These are phyloP conservation scores for Cajanus cajan DNA, from an alignment of 306 rosid species.

Conservation along the genomic window DNA sequence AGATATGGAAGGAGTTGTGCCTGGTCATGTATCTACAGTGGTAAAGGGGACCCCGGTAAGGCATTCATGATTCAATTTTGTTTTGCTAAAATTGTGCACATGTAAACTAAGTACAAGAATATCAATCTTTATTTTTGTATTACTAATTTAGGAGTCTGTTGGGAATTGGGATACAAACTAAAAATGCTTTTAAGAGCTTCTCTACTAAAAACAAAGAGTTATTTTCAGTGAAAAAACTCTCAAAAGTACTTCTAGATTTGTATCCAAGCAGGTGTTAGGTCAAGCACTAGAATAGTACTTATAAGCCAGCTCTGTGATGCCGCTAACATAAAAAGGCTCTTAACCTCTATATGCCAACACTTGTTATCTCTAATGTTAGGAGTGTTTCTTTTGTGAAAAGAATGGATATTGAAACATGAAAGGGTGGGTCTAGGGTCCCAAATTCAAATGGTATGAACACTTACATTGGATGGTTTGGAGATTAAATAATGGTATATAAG, in stretches of 20 bases:
- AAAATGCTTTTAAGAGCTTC: too few species aligned
- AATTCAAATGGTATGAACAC: background rate
- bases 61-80: background rate
- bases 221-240: too few species aligned
- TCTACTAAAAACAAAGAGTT: too few species aligned
- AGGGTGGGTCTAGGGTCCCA: background rate
- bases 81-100: background rate
- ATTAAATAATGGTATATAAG: background rate
- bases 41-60: slow-evolving; percentile 98
- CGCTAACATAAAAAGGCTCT: background rate
- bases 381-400: background rate
- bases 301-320: background rate
- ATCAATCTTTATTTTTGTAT: background rate
- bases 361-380: background rate
- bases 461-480: background rate
- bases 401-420: background rate
- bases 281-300: background rate
- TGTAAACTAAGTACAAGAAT: background rate
- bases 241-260: too few species aligned
- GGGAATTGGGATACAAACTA: too few species aligned
- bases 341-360: background rate
- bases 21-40: slow-evolving; percentile 85
- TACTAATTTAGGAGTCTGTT: background rate
- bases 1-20: slow-evolving; percentile 66
- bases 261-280: too few species aligned